phyloP scores from a whole-genome alignment of 768 basidiomycete species.

The Rubroboletus satanas region DNA sequence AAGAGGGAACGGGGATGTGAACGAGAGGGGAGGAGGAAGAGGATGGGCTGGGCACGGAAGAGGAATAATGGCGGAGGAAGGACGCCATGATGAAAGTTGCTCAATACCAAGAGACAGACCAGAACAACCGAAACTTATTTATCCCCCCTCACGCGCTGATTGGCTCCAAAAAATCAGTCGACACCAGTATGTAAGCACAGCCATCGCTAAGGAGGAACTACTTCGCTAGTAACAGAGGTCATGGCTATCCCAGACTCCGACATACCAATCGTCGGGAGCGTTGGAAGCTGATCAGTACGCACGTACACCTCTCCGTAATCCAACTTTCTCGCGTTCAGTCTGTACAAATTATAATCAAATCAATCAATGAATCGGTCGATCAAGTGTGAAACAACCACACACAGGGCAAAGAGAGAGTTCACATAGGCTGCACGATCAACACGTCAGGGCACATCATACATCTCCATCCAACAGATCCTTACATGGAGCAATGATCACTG shows the following conservation, averaged over 20 bases:
- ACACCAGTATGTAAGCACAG: slow-evolving; percentile 8
- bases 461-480: not conserved
- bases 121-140: not conserved
- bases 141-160: slow-evolving; percentile 10
- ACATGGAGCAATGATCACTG: not conserved
- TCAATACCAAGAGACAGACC: not conserved
- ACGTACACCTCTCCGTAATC: not conserved
- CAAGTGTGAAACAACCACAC: not conserved
- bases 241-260: not conserved
- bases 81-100: slow-evolving; percentile 30
- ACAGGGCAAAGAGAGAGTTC: not conserved
- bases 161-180: slow-evolving; percentile 28
- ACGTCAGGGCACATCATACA: not conserved
- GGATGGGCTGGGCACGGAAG: slow-evolving; percentile 39
- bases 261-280: not conserved
- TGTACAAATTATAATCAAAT: not conserved
- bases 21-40: slow-evolving; percentile 39
- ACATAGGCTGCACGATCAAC: not conserved
- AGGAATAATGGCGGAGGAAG: slow-evolving; percentile 30
- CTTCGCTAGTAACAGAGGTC: too few species aligned
- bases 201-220: slow-evolving; percentile 3
- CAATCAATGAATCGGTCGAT: too few species aligned
- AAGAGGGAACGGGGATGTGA: slow-evolving; percentile 46
- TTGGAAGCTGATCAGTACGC: not conserved
- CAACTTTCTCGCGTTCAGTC: not conserved